These are phyloP conservation scores for Prunus fruticosa DNA, from an alignment of 306 rosid genomes.

Conservation along the genomic window DNA sequence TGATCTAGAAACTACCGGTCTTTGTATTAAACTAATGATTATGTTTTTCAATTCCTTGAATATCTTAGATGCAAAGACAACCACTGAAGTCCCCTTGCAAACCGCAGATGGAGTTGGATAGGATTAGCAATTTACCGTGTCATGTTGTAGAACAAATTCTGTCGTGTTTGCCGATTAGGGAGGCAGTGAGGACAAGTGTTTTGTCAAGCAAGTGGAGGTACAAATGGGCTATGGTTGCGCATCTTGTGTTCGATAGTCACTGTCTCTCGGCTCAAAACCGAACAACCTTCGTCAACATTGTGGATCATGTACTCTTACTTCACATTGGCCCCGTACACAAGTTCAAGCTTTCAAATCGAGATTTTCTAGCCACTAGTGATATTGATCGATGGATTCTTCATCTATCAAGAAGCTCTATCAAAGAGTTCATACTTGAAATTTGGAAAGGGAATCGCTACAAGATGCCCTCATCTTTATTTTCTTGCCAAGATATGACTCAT, in stretches of 20 bases:
- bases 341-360: constrained; percentile 58
- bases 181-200: constrained; percentile 59
- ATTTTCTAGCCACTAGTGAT: constrained; percentile 39
- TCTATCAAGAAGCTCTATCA: constrained; percentile 42
- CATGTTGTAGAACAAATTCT: constrained; percentile 50
- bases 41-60: constrained; percentile 1
- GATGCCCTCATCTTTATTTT: constrained; percentile 49
- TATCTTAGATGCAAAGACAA: constrained; percentile 32
- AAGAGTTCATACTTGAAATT: constrained; percentile 57
- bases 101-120: constrained; percentile 44
- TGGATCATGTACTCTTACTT: constrained; percentile 71
- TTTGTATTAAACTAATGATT: not conserved
- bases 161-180: constrained; percentile 42
- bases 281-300: constrained; percentile 33
- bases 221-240: constrained; percentile 46
- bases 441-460: constrained; percentile 56
- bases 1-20: not conserved
- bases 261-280: constrained; percentile 29
- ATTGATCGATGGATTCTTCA: constrained; percentile 54
- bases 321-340: constrained; percentile 46
- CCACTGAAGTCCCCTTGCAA: constrained; percentile 27
- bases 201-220: constrained; percentile 70
- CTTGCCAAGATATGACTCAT: constrained; percentile 45
- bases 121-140: constrained; percentile 50
- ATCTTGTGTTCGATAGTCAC: constrained; percentile 55